These are phyloP conservation scores for Arthrobotrys musiformis DNA, from an alignment of 2,329 filamentous ascomycete genomes.

Conservation along the genomic window DNA sequence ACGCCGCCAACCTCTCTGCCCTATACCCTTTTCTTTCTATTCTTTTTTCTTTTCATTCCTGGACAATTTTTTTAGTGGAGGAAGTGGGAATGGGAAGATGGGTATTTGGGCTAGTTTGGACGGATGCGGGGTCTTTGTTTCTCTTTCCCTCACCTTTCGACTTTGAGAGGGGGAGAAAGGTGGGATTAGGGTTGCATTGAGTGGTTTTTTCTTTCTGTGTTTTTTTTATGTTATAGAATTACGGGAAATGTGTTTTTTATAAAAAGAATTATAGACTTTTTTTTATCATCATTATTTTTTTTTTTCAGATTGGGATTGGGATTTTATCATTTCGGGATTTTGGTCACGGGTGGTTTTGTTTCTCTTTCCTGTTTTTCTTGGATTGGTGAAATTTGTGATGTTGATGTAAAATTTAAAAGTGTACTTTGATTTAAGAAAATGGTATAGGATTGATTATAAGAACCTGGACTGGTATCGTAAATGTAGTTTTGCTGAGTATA, in stretches of 20 bases:
- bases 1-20: conserved; percentile 56
- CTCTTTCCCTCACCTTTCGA: conserved; percentile 15
- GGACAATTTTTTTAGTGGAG: conserved; percentile 36
- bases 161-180: conserved; percentile 52
- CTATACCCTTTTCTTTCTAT: not conserved
- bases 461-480: too few species aligned
- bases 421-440: too few species aligned
- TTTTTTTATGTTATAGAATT: conserved; percentile 17
- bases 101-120: conserved; percentile 53
- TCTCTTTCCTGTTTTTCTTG: too few species aligned
- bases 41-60: conserved; percentile 4
- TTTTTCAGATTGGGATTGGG: too few species aligned
- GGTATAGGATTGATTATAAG: too few species aligned
- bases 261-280: conserved; percentile 51
- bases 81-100: not conserved
- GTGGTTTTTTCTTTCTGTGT: conserved; percentile 52
- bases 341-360: too few species aligned
- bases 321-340: too few species aligned
- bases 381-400: too few species aligned
- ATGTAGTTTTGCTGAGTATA: too few species aligned
- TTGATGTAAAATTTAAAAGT: too few species aligned
- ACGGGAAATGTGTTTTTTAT: conserved; percentile 4
- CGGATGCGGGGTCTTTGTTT: conserved; percentile 55
- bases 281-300: conserved; percentile 14
- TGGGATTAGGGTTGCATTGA: conserved; percentile 37